phyloP scores from a whole-genome alignment of 148 eudicot species.

The Dysphania ambrosioides region DNA sequence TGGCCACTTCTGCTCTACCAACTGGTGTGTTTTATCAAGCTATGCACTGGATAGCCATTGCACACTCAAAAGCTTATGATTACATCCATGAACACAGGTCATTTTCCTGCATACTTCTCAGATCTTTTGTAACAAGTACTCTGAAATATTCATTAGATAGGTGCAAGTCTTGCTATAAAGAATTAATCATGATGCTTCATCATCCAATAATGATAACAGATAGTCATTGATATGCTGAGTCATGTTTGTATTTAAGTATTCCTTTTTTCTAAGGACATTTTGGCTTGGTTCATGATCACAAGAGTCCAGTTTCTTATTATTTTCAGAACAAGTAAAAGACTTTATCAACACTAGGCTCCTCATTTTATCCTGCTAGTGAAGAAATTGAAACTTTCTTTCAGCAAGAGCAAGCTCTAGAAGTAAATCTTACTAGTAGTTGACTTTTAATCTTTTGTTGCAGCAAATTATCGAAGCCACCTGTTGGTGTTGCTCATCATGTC shows the following conservation, averaged over 20 bases:
- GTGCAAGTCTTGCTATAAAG: too few species aligned
- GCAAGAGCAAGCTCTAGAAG: conserved; percentile 12
- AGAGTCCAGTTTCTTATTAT: conserved; percentile 1
- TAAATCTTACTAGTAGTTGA: neutral
- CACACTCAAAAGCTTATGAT: conserved; percentile 91
- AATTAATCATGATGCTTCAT: neutral
- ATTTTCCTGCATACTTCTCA: conserved; percentile 11
- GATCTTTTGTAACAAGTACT: neutral
- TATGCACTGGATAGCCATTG: conserved; percentile 86
- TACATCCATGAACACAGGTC: conserved; percentile 95
- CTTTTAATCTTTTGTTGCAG: conserved; percentile 38
- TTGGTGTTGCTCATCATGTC: conserved; percentile 95
- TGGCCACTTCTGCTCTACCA: conserved; percentile 90
- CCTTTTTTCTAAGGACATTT: neutral
- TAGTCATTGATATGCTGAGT: neutral
- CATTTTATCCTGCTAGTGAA: conserved; percentile 15
- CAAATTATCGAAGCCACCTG: conserved; percentile 42
- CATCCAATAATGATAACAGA: neutral
- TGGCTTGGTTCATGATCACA: conserved; percentile 12
- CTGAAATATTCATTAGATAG: conserved; percentile 3
- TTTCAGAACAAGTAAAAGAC: conserved; percentile 7
- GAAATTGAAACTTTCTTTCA: neutral
- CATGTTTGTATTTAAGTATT: neutral
- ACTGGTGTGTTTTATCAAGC: conserved; percentile 81
- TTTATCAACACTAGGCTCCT: neutral